These are phyloP conservation scores for Primulina eburnea DNA, from an alignment of 257 asterid genomes.

Conservation along the genomic window DNA sequence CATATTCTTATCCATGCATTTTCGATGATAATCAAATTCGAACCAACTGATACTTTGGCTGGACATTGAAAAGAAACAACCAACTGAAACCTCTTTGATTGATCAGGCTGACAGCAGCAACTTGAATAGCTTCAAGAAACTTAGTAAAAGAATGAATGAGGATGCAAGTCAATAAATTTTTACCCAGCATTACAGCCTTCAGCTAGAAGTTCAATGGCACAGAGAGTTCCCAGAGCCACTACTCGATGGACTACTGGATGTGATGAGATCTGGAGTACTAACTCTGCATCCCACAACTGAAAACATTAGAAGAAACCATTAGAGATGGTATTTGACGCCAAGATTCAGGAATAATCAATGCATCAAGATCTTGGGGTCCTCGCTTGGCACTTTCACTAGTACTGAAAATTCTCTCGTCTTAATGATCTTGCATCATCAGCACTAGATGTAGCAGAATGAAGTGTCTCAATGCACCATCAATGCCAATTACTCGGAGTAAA, in stretches of 20 bases:
- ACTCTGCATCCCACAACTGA: conserved; percentile 76
- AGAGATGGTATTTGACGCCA: conserved; percentile 6
- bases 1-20: background rate
- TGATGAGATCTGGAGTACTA: conserved; percentile 58
- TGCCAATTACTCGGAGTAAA: background rate
- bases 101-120: background rate
- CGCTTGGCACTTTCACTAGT: background rate
- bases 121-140: background rate
- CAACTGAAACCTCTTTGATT: background rate
- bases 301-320: conserved; percentile 11
- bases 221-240: conserved; percentile 80
- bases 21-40: background rate
- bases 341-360: conserved; percentile 13
- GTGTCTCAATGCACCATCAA: background rate
- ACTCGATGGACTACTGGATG: conserved; percentile 75
- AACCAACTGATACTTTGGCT: background rate
- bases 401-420: background rate
- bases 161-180: conserved; percentile 12
- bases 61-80: background rate
- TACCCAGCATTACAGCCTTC: conserved; percentile 87
- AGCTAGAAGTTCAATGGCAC: conserved; percentile 81
- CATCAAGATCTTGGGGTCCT: background rate
- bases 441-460: background rate
- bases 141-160: conserved; percentile 10
- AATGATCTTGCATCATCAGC: background rate